Percentiles rank a stretch among this genome's conserved stretches.
Evolutionary conservation across 495 filamentous ascomycete species (phyloP).

Genomic region (Aspergillus nidulans): DNA sequence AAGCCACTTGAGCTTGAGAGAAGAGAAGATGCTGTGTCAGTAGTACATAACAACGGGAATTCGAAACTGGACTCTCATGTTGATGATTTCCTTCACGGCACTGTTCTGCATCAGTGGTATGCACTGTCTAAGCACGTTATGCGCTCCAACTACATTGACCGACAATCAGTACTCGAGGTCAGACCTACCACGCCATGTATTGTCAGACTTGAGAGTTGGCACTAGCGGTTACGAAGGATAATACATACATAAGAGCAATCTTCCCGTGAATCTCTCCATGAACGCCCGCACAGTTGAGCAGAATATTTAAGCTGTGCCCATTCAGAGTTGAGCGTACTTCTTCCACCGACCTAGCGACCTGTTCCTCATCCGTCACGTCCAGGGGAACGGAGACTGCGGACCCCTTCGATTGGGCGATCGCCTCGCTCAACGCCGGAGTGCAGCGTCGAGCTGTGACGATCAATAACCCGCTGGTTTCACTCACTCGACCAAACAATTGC

Average conservation of each 20-base stretch:
- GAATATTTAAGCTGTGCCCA: slow-evolving; percentile 36
- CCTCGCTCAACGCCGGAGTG: slow-evolving; percentile 22
- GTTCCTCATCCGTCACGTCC: slow-evolving; percentile 34
- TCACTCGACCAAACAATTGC: slow-evolving; percentile 11
- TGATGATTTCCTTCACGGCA: slow-evolving; percentile 38
- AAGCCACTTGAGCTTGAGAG: slow-evolving; percentile 23
- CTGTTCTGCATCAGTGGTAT: slow-evolving; percentile 35
- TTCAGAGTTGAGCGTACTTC: slow-evolving; percentile 26
- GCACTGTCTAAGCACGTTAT: slow-evolving; percentile 32
- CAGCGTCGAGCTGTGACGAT: slow-evolving; percentile 27
- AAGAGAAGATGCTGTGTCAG: not conserved
- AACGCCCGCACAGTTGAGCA: slow-evolving; percentile 45
- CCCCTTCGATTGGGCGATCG: slow-evolving; percentile 12
- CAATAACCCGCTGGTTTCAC: not conserved
- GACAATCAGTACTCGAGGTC: slow-evolving; percentile 32
- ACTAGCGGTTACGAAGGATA: no score
- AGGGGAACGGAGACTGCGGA: slow-evolving; percentile 38
- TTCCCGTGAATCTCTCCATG: slow-evolving; percentile 16
- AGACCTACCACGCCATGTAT: slow-evolving; percentile 2
- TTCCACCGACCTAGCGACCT: slow-evolving; percentile 33
- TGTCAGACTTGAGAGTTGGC: not conserved
- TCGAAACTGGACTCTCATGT: slow-evolving; percentile 28
- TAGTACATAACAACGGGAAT: not conserved
- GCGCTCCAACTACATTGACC: slow-evolving; percentile 37
- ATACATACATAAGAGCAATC: slow-evolving; percentile 19